These are phyloP conservation scores for Stereum hirsutum DNA, from an alignment of 1,284 basidiomycete genomes.

Conservation along the genomic window DNA sequence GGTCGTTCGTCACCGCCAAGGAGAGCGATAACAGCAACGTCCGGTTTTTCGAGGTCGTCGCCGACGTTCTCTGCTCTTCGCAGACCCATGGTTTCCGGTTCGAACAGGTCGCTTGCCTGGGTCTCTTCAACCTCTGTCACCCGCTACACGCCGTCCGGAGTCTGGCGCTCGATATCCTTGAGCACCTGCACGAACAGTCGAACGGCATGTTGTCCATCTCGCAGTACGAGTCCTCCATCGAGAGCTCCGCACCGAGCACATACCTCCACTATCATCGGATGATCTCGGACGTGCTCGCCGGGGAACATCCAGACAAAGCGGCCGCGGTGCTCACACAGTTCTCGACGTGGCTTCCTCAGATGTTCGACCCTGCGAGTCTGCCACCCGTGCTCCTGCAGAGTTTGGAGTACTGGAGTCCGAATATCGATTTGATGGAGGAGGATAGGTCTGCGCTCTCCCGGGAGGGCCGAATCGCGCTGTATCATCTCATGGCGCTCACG, in stretches of 20 bases:
- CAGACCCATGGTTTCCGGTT: slow-evolving; percentile 60
- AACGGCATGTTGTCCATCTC: slow-evolving; percentile 55
- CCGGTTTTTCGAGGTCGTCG: slow-evolving; percentile 75
- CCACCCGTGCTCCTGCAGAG: slow-evolving; percentile 58
- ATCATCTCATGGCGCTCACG: slow-evolving; percentile 82
- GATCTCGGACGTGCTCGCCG: slow-evolving; percentile 72
- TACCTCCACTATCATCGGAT: slow-evolving; percentile 78
- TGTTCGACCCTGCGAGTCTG: slow-evolving; percentile 45
- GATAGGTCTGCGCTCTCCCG: slow-evolving; percentile 48
- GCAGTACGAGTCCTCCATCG: slow-evolving; percentile 69
- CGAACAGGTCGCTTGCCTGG: slow-evolving; percentile 73
- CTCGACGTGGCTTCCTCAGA: slow-evolving; percentile 62
- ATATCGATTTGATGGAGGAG: slow-evolving; percentile 60
- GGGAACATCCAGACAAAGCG: slow-evolving; percentile 70
- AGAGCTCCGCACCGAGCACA: slow-evolving; percentile 66
- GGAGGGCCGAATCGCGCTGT: slow-evolving; percentile 63
- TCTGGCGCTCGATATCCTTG: slow-evolving; percentile 76
- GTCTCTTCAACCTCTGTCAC: slow-evolving; percentile 82
- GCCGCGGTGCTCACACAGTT: slow-evolving; percentile 67
- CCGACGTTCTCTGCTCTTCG: slow-evolving; percentile 59
- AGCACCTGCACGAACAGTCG: slow-evolving; percentile 59
- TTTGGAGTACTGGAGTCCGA: slow-evolving; percentile 75
- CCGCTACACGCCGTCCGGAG: slow-evolving; percentile 57
- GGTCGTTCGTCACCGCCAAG: slow-evolving; percentile 59
- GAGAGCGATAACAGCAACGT: slow-evolving; percentile 44